phyloP scores from a whole-genome alignment of 345 rosid species.

The Brassica carinata region DNA sequence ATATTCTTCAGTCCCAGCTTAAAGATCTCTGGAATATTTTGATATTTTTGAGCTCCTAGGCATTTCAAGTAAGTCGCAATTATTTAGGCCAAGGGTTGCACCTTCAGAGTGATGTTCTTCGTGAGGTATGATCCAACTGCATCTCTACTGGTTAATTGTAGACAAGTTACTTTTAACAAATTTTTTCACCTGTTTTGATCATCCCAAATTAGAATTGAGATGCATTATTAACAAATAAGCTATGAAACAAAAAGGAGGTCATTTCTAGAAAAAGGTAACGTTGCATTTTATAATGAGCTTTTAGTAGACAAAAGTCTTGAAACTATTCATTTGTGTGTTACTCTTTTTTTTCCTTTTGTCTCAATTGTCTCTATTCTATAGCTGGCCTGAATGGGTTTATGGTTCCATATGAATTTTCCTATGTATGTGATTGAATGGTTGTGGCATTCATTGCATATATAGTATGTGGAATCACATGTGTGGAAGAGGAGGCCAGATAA shows the following conservation, averaged over 20 bases:
- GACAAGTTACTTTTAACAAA: too few species aligned
- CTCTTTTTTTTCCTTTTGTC: neutral
- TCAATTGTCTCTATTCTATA: neutral
- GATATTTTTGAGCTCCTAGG: too few species aligned
- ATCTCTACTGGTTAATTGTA: too few species aligned
- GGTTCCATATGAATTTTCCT: neutral
- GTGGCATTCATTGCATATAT: neutral
- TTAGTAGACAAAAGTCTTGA: neutral
- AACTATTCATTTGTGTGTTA: neutral
- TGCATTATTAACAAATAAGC: too few species aligned
- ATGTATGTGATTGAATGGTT: neutral
- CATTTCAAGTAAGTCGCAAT: too few species aligned
- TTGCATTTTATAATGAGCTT: neutral
- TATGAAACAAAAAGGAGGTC: neutral
- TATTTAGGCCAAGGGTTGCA: too few species aligned
- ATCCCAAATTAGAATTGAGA: too few species aligned
- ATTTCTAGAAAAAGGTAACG: neutral
- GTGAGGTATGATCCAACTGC: too few species aligned
- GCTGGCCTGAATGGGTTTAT: neutral
- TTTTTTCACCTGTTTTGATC: too few species aligned
- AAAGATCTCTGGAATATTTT: too few species aligned
- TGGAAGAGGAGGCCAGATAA: neutral
- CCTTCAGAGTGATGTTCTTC: too few species aligned
- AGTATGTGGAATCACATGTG: neutral
- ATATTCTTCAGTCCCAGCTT: too few species aligned